Conservation (phyloP, 108 stramenopile genomes). For the Nitzschia inconspicua region DNA sequence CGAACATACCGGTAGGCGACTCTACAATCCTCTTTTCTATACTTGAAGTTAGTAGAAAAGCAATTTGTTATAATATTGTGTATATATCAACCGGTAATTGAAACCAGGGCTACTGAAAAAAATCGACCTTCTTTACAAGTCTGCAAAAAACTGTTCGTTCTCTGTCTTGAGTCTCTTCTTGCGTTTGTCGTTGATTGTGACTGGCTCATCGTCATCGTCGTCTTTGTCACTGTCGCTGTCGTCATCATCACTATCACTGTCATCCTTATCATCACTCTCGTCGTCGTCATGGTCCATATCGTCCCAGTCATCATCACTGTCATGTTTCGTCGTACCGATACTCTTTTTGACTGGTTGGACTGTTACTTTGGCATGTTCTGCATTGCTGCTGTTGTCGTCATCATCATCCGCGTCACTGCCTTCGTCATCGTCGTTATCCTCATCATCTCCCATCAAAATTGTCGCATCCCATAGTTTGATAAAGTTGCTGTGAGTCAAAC, state of each 20-base stretch:
- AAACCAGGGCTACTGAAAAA: no score
- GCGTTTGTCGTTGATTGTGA: conserved; percentile 34
- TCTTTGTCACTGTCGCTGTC: conserved; percentile 48
- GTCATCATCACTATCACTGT: conserved; percentile 34
- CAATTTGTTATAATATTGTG: no score
- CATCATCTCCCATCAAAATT: conserved; percentile 56
- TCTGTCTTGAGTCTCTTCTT: conserved; percentile 66
- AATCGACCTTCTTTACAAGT: conserved; percentile 43
- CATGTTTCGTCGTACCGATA: not conserved
- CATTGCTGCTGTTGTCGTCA: conserved; percentile 20
- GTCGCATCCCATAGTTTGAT: conserved; percentile 78
- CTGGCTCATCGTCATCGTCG: conserved; percentile 39
- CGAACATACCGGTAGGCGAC: no score
- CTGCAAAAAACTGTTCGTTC: conserved; percentile 83
- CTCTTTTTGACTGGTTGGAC: not conserved
- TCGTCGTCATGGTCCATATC: conserved; percentile 58
- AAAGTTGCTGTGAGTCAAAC: conserved; percentile 42
- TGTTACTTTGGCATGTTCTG: conserved; percentile 9
- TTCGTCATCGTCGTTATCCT: conserved; percentile 39
- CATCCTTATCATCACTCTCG: conserved; percentile 37
- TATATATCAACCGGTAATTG: no score
- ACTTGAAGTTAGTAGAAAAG: no score
- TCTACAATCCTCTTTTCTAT: no score
- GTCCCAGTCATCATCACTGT: conserved; percentile 79
- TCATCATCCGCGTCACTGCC: conserved; percentile 32